Evolutionary conservation across 192 early-diverging fungal species (phyloP), one percentile per base, ranked within the genome.

Genomic region (Coemansia sp.): DNA sequence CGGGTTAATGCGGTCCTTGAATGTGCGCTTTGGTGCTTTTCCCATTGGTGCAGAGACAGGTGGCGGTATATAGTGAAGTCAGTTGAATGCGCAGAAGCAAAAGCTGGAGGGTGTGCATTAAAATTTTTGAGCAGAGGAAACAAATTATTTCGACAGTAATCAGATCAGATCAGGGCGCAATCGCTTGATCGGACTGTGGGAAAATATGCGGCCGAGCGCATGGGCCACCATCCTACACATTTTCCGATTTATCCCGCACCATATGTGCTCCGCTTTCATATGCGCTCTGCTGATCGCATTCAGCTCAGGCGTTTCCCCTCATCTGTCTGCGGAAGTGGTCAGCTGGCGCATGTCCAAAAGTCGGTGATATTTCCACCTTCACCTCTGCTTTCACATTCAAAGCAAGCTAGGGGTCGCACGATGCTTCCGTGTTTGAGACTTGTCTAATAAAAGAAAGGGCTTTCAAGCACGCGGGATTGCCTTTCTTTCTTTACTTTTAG

Each of bases 1-100:
- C 25, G 79, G 73, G 42, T 66, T 81, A 45, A 53, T 48, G 38
- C 79, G 65, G 59, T 58, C 67, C 52, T 73, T 75, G 61, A 75
- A 68, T 34, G 73, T 61, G 43, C 69, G 69, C 39, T 76, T 76
- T 51, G 67, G 73, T 38, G 73, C 73, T 52, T 57, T 69, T 43
- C 79, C 79, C 79, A 81, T 81, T 34, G 22, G 44, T n/a, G n/a
- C n/a, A n/a, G n/a, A n/a, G n/a, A n/a, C n/a, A n/a, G n/a, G n/a
- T n/a, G n/a, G n/a, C 4, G 9, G 27, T 30, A 30, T 30, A 30
- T 30, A 30, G 2, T 5, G 27, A 30, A 2, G 27, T 30, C 4
- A 5, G 27, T 30, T 30, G 27, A 7, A 7, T 5, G 27, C 27
- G 27, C 27, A 30, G 7, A 30, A 30, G 27, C 27, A 12, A 50